Evolutionary conservation across 2,329 filamentous ascomycete genomes (phyloP).

Genomic region (Calonectria pseudoturangicola): DNA sequence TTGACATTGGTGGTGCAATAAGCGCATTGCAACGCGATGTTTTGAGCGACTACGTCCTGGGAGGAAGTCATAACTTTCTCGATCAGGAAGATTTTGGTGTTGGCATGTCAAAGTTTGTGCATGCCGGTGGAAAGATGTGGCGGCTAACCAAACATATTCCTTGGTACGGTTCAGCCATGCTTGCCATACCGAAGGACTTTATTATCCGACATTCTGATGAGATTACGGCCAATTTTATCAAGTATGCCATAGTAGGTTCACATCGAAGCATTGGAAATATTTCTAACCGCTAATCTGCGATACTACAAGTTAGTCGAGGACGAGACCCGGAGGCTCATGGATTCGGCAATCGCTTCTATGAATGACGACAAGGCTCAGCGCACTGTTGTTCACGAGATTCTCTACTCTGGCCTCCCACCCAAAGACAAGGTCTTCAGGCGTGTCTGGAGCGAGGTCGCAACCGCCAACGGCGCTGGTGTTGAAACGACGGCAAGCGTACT

Average conservation of each 20-base stretch:
- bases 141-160: slow-evolving; percentile 12
- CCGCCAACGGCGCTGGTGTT: background rate
- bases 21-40: slow-evolving; percentile 10
- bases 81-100: background rate
- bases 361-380: background rate
- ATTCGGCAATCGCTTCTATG: background rate
- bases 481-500: slow-evolving; percentile 3
- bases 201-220: background rate
- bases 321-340: background rate
- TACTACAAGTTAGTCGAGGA: background rate
- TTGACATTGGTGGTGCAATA: background rate
- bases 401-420: background rate
- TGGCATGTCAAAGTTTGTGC: background rate
- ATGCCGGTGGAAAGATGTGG: slow-evolving; percentile 14
- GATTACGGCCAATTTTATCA: background rate
- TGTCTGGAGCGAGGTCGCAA: background rate
- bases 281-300: background rate
- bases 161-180: slow-evolving; percentile 7
- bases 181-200: background rate
- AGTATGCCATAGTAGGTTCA: background rate
- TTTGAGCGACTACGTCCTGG: background rate
- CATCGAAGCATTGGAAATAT: too few relatives aligned
- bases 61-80: background rate
- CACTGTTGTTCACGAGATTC: slow-evolving; percentile 11
- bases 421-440: background rate